Evolutionary conservation across 257 asterid species (phyloP), one percentile per base, ranked within the genome.

Genomic region (Marsdenia floribunda): DNA sequence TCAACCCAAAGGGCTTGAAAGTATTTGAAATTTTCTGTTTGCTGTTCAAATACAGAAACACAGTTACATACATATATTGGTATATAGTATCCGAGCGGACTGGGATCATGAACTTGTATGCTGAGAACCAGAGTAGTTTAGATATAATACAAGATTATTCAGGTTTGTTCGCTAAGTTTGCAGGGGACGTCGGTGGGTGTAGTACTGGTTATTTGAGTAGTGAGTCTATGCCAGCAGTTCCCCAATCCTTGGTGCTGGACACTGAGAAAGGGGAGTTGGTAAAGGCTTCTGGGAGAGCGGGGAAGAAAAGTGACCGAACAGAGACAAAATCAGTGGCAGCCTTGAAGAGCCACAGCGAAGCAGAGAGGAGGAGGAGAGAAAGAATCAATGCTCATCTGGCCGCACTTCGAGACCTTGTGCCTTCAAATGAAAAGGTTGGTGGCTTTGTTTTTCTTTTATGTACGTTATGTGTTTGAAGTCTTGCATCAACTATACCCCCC

Each of bases 301-400:
- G 78, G 73, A 90, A 84, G 75, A 86, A 76, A 78, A 64, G 59
- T 66, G 91, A 74, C 50, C 72, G 44, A 73, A 73, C 92, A 6
- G 93, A 77, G 74, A 85, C 79, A 19, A 93, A 90, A 80, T 76
- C 88, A 0, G 52, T 73, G 33, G 94, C 90, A 14, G 97, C 97
- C 55, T 83, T 90, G 84, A 93, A 88, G 87, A 90, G 93, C 73
- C 98, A 90, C 68, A 93, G 98, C 69, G 98, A 93, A 81, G 92
- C 98, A 29, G 98, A 93, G 84, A 86, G 86, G 84, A 84, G 98
- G 75, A 86, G 97, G 73, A 88, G 98, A 82, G 96, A 93, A 73
- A 83, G 93, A 84, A 90, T 93, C 82, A 93, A 93, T 78, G 89
- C 93, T 67, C 94, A 86, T 85, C 84, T 89, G 22, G 79, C 59